Evolutionary conservation across 768 basidiomycete genomes (phyloP).

Genomic region (Leccinum longicurvipes): DNA sequence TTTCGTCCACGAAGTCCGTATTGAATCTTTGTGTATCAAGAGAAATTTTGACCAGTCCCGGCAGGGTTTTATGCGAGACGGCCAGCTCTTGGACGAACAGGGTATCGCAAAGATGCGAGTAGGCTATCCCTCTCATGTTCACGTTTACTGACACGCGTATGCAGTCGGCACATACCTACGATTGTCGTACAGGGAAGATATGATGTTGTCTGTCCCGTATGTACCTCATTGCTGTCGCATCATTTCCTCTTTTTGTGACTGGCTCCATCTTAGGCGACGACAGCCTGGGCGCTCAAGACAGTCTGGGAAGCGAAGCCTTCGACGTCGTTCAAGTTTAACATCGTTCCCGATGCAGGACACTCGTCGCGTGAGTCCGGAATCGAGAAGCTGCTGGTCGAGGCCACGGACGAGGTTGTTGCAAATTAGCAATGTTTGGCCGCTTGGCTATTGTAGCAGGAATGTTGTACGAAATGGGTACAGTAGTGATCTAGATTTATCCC

Average conservation of each 20-base stretch:
- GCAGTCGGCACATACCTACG: slow-evolving; percentile 83
- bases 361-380: slow-evolving; percentile 74
- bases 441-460: not conserved
- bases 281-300: slow-evolving; percentile 79
- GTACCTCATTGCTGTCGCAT: slow-evolving; percentile 18
- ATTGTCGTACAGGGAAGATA: slow-evolving; percentile 84
- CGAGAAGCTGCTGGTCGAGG: slow-evolving; percentile 68
- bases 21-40: not conserved
- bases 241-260: not conserved
- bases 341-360: slow-evolving; percentile 87
- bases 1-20: slow-evolving; percentile 71
- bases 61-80: slow-evolving; percentile 84
- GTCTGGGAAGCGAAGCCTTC: slow-evolving; percentile 71
- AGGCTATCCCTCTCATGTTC: not conserved
- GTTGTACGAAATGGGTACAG: not conserved
- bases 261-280: slow-evolving; percentile 55
- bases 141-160: slow-evolving; percentile 4
- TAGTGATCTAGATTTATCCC: not conserved
- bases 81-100: slow-evolving; percentile 80
- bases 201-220: slow-evolving; percentile 83
- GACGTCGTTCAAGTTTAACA: slow-evolving; percentile 40
- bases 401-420: slow-evolving; percentile 27
- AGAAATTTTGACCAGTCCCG: slow-evolving; percentile 1
- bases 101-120: slow-evolving; percentile 84
- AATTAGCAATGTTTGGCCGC: slow-evolving; percentile 15